Evolutionary conservation across 225 moss, liverwort and hornwort species (phyloP).

Genomic region (Rhytidiadelphus loreus): DNA sequence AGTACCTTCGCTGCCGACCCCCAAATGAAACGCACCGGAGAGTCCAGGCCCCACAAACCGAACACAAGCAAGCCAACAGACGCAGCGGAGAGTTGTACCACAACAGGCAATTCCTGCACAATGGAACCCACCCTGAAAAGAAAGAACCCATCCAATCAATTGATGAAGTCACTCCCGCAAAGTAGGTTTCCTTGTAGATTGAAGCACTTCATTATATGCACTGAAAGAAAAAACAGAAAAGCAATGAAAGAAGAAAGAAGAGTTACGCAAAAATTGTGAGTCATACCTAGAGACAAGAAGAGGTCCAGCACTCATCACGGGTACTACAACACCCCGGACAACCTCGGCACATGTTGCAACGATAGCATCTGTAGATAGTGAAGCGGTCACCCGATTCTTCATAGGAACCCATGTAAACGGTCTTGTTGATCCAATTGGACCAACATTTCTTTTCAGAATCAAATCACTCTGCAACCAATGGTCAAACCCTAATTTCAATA

Average conservation of each 20-base stretch:
- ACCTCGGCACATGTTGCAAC: constrained; percentile 2
- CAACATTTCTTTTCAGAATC: neutral
- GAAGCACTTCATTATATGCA: neutral
- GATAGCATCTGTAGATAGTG: constrained; percentile 2
- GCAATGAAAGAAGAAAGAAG: neutral
- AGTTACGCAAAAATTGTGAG: neutral
- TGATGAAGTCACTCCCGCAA: neutral
- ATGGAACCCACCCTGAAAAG: constrained; percentile 8
- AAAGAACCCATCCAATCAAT: neutral
- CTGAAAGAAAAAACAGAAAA: neutral
- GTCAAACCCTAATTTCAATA: neutral
- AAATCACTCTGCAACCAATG: neutral
- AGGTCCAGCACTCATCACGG: constrained; percentile 10
- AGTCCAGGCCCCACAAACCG: constrained; percentile 52
- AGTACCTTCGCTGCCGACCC: constrained; percentile 46
- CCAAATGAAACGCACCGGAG: constrained; percentile 40
- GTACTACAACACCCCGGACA: neutral
- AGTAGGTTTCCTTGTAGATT: neutral
- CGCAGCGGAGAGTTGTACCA: constrained; percentile 36
- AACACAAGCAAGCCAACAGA: constrained; percentile 53
- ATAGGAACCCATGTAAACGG: neutral
- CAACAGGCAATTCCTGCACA: constrained; percentile 34
- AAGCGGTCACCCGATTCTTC: neutral
- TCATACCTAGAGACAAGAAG: constrained; percentile 15
- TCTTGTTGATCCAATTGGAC: neutral